Percentiles rank a stretch among this genome's conserved stretches.
These are phyloP conservation scores for Teratosphaeria nubilosa DNA, from an alignment of 2,329 filamentous ascomycete species.

Conservation along the genomic window DNA sequence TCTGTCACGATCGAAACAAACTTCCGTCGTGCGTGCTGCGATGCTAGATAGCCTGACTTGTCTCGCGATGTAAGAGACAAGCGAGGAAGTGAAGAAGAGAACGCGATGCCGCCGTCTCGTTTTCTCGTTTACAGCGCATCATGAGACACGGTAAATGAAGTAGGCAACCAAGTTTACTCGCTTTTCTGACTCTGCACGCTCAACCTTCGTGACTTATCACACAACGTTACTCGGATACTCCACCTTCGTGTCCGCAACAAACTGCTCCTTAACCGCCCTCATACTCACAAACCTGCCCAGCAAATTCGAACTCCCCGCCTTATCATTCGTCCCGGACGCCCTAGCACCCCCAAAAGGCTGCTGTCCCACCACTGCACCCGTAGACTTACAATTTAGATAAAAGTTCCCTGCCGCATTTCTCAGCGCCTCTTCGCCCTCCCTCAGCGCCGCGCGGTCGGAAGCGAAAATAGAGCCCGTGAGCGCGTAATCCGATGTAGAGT, in stretches of 20 bases:
- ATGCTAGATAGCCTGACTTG: not conserved
- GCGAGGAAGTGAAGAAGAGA: too few relatives aligned
- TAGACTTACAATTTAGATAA: constrained; percentile 75
- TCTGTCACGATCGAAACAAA: too few relatives aligned
- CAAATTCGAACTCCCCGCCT: constrained; percentile 45
- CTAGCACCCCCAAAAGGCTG: constrained; percentile 42
- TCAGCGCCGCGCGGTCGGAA: constrained; percentile 53
- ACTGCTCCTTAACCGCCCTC: constrained; percentile 48
- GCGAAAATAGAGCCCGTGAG: constrained; percentile 71
- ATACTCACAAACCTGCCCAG: constrained; percentile 46
- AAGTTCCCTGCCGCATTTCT: constrained; percentile 71
- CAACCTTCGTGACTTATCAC: not conserved
- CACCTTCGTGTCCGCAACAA: constrained; percentile 38
- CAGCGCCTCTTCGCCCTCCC: constrained; percentile 59
- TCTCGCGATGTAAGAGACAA: too few relatives aligned
- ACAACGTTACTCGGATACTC: constrained; percentile 42
- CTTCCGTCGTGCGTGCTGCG: not conserved
- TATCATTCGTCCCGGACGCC: constrained; percentile 48
- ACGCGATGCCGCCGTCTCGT: too few relatives aligned
- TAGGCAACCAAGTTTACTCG: too few relatives aligned
- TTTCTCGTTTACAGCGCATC: too few relatives aligned
- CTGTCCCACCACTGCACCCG: constrained; percentile 36
- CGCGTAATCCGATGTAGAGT: constrained; percentile 64
- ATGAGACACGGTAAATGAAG: too few relatives aligned
- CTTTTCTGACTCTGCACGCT: too few relatives aligned